phyloP scores from a whole-genome alignment of 2,329 filamentous ascomycete genomes.

The Colletotrichum sp. region DNA sequence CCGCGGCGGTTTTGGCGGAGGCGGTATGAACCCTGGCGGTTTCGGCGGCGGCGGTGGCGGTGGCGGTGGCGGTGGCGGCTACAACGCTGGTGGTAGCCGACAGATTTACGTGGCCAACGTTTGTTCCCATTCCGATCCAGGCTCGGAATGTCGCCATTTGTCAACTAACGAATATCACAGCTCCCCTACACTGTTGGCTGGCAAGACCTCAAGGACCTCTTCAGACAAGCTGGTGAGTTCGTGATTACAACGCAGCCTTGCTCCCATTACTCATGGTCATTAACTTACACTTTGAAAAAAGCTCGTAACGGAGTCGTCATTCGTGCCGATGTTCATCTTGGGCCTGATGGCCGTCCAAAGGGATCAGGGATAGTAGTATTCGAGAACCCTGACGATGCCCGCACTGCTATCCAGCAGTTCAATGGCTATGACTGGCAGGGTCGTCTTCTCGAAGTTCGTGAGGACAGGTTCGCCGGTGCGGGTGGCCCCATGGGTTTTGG shows the following conservation, averaged over 20 bases:
- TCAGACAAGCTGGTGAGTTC: constrained; percentile 92
- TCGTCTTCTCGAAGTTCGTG: constrained; percentile 88
- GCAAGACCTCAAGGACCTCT: constrained; percentile 98
- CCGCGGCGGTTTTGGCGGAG: constrained; percentile 67
- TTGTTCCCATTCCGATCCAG: constrained; percentile 58
- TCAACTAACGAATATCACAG: constrained; percentile 53
- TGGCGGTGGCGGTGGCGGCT: constrained; percentile 56
- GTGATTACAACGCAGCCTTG: not conserved
- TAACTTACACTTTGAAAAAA: constrained; percentile 22
- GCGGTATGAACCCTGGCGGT: constrained; percentile 57
- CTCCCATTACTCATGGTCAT: not conserved
- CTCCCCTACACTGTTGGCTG: constrained; percentile 97
- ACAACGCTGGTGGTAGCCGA: constrained; percentile 65
- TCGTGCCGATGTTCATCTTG: constrained; percentile 92
- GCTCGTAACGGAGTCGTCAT: constrained; percentile 78
- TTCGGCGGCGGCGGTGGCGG: constrained; percentile 40
- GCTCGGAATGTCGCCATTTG: constrained; percentile 22
- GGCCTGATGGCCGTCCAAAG: constrained; percentile 91
- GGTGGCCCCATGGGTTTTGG: constrained; percentile 59
- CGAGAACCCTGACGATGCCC: constrained; percentile 91
- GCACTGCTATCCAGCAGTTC: constrained; percentile 95
- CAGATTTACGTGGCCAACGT: constrained; percentile 99
- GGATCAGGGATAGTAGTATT: constrained; percentile 97
- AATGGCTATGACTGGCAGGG: constrained; percentile 99
- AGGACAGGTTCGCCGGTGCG: constrained; percentile 86